These are phyloP conservation scores for Melanogaster broomeanus DNA, from an alignment of 768 basidiomycete genomes.

Conservation along the genomic window DNA sequence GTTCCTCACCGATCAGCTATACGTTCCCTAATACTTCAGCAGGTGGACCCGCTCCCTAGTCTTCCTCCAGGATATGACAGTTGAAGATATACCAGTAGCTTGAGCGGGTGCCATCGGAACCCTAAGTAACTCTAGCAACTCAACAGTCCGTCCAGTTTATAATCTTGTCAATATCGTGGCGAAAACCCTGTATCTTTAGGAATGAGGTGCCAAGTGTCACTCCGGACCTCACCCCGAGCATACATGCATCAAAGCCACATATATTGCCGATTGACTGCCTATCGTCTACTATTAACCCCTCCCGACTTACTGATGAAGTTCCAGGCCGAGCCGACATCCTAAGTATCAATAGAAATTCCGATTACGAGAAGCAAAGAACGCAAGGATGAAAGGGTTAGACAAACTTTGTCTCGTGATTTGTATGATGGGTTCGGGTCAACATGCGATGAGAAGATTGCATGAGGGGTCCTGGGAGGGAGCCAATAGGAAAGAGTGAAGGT, in stretches of 20 bases:
- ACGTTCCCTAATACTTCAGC: conserved; percentile 23
- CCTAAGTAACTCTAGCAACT: not conserved
- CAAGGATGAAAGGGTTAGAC: no score
- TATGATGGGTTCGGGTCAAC: no score
- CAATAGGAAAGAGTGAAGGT: no score
- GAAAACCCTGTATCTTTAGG: no score
- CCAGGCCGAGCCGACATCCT: not conserved
- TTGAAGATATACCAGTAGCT: conserved; percentile 15
- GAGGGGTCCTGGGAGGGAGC: no score
- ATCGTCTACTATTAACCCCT: not conserved
- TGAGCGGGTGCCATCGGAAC: not conserved
- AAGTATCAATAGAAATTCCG: not conserved
- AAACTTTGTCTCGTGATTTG: no score
- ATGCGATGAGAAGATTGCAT: no score
- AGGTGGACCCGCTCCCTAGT: conserved; percentile 19
- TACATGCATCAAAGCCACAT: not conserved
- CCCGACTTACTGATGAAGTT: not conserved
- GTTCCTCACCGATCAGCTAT: conserved; percentile 67
- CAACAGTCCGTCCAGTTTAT: not conserved
- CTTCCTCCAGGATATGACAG: conserved; percentile 31
- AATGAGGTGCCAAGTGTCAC: not conserved
- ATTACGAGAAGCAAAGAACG: no score
- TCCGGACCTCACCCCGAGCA: not conserved
- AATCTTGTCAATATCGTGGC: no score
- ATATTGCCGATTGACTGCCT: not conserved